Conservation (phyloP, 805 yeast genomes). For the Ogataea zsoltii region DNA sequence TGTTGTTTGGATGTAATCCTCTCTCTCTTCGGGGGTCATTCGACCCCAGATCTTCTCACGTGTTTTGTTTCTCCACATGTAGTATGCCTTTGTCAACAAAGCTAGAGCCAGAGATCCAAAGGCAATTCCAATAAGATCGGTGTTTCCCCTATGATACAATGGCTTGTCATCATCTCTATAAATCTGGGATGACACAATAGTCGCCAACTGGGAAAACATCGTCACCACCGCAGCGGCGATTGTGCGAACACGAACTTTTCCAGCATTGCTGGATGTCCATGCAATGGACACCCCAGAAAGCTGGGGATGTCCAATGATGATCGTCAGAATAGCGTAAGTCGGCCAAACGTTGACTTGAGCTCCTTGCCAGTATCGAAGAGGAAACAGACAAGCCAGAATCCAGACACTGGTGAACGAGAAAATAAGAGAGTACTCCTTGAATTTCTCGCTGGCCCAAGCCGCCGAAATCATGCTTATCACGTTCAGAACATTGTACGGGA, state of each 20-base stretch:
- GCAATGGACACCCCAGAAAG: slow-evolving; percentile 39
- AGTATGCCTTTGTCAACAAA: slow-evolving; percentile 26
- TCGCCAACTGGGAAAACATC: slow-evolving; percentile 32
- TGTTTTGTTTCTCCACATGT: slow-evolving; percentile 43
- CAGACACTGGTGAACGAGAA: slow-evolving; percentile 11
- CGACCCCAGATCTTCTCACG: slow-evolving; percentile 48
- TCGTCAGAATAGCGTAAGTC: slow-evolving; percentile 17
- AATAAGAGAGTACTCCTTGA: slow-evolving; percentile 41
- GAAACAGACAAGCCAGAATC: background rate
- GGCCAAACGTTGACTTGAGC: slow-evolving; percentile 18
- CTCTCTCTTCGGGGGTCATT: slow-evolving; percentile 47
- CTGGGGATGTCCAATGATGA: slow-evolving; percentile 40
- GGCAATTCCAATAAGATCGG: slow-evolving; percentile 25
- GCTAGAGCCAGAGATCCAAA: slow-evolving; percentile 28
- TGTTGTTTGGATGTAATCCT: slow-evolving; percentile 44
- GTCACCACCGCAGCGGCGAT: slow-evolving; percentile 34
- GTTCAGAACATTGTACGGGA: slow-evolving; percentile 44
- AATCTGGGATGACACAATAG: slow-evolving; percentile 30
- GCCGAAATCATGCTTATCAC: slow-evolving; percentile 31
- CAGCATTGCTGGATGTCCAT: slow-evolving; percentile 34
- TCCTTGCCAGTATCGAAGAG: slow-evolving; percentile 19
- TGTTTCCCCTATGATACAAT: slow-evolving; percentile 32
- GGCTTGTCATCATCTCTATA: slow-evolving; percentile 35
- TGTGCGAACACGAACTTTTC: slow-evolving; percentile 31
- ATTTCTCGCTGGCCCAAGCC: slow-evolving; percentile 35